Evolutionary conservation across 495 filamentous ascomycete species (phyloP).

Genomic region (Aspergillus funiculosus): DNA sequence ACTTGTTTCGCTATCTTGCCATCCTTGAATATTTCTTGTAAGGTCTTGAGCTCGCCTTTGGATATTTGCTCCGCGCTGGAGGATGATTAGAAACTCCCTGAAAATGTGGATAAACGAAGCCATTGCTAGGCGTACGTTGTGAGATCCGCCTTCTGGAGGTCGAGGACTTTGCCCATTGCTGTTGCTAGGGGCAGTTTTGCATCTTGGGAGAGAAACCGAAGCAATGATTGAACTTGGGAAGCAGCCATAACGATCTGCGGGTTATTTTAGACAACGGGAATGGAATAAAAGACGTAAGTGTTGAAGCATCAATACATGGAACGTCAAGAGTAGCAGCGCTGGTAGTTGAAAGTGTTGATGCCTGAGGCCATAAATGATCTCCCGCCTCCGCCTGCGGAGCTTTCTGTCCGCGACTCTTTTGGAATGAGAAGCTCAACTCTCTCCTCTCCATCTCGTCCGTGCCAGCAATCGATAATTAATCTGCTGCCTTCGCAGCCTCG

Average conservation of each 20-base stretch:
- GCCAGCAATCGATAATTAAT: constrained; percentile 1
- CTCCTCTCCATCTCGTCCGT: neutral
- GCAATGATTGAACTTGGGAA: constrained; percentile 56
- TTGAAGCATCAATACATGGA: neutral
- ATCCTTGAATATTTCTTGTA: constrained; percentile 60
- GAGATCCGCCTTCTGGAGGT: constrained; percentile 58
- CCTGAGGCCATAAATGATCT: constrained; percentile 16
- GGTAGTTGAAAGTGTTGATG: neutral
- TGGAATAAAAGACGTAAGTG: neutral
- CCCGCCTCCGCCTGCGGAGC: constrained; percentile 15
- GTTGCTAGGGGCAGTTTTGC: constrained; percentile 54
- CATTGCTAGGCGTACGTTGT: constrained; percentile 45
- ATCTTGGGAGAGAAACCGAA: constrained; percentile 71
- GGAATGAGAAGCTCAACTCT: neutral
- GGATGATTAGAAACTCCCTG: constrained; percentile 4
- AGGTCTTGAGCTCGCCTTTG: constrained; percentile 45
- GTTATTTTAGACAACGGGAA: constrained; percentile 7
- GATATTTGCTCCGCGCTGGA: constrained; percentile 56
- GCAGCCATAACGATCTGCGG: constrained; percentile 21
- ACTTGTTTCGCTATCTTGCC: constrained; percentile 64
- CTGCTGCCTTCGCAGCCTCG: constrained; percentile 25
- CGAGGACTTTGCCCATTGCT: constrained; percentile 63
- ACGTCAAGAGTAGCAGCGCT: constrained; percentile 2
- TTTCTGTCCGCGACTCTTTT: neutral
- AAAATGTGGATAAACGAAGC: neutral